A percentile compares a stretch with the other conserved stretches of the same genome.
Evolutionary conservation across 257 asterid genomes (phyloP).

Genomic region (Solanum sejunctum): DNA sequence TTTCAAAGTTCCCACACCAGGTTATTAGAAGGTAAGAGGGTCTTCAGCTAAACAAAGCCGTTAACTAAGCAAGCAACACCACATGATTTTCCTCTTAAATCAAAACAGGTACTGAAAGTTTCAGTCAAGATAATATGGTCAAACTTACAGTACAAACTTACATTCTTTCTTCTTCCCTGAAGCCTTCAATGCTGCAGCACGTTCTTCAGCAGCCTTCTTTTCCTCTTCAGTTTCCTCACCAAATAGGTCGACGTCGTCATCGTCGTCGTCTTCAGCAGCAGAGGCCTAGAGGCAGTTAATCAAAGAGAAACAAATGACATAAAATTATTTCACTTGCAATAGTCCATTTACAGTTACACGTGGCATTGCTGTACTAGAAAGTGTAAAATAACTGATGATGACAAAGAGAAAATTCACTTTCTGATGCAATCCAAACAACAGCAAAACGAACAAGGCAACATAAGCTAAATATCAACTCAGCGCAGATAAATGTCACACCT

Average conservation of each 20-base stretch:
- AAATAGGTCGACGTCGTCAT: constrained; percentile 80
- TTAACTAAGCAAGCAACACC: too few species aligned
- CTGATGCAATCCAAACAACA: neutral
- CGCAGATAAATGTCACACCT: constrained; percentile 10
- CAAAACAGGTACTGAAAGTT: too few species aligned
- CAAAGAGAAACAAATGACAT: neutral
- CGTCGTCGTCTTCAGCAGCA: constrained; percentile 57
- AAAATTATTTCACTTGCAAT: neutral
- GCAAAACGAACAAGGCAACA: neutral
- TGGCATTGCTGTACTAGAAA: neutral
- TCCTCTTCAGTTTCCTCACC: constrained; percentile 98
- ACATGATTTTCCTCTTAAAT: too few species aligned
- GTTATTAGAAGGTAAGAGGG: too few species aligned
- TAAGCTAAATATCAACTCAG: neutral
- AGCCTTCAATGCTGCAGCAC: constrained; percentile 82
- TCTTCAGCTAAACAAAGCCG: too few species aligned
- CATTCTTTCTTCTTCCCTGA: constrained; percentile 89
- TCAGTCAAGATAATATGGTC: neutral
- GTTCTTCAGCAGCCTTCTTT: constrained; percentile 84
- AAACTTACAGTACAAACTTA: constrained; percentile 7
- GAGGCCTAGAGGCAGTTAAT: constrained; percentile 24
- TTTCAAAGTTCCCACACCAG: neutral
- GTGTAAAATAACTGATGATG: neutral
- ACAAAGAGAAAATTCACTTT: neutral
- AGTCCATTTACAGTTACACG: neutral